phyloP scores from a whole-genome alignment of 805 yeast genomes.

The Cephaloascus albidus region DNA sequence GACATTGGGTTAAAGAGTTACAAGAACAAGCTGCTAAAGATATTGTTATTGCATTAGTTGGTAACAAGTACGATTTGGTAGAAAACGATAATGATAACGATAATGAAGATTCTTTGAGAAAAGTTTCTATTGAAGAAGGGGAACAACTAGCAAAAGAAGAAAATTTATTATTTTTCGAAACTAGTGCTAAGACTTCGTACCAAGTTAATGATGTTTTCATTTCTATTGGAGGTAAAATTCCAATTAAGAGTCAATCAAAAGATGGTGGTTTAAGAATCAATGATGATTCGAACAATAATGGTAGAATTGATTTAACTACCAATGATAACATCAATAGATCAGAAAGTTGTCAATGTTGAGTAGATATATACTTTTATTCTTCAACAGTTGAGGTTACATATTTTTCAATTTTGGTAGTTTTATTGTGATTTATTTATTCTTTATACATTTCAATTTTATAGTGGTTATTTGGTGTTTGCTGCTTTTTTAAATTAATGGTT shows the following conservation, averaged over 20 bases:
- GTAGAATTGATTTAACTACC: conserved; percentile 24
- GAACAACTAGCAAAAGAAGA: conserved; percentile 83
- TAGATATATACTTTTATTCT: too few relatives aligned
- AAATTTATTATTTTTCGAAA: conserved; percentile 83
- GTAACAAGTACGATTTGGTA: conserved; percentile 81
- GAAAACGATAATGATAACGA: conserved; percentile 37
- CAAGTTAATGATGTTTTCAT: conserved; percentile 88
- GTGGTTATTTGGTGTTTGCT: too few relatives aligned
- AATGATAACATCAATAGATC: background rate
- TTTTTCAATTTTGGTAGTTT: too few relatives aligned
- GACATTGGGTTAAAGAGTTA: conserved; percentile 96
- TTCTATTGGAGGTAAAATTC: conserved; percentile 83
- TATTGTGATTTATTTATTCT: too few relatives aligned
- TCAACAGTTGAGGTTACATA: too few relatives aligned
- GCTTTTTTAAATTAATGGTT: too few relatives aligned
- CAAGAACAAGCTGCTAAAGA: conserved; percentile 93
- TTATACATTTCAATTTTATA: too few relatives aligned
- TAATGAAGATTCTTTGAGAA: conserved; percentile 48
- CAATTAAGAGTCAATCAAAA: conserved; percentile 16
- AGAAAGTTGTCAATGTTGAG: background rate
- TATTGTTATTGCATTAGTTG: conserved; percentile 88
- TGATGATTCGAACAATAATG: conserved; percentile 7
- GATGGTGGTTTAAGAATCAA: conserved; percentile 12
- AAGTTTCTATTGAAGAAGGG: conserved; percentile 84
- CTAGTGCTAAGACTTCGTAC: conserved; percentile 84